Base-by-base conservation (phyloP, 805 yeast genomes). In the Middelhovenomyces tepae region DNA sequence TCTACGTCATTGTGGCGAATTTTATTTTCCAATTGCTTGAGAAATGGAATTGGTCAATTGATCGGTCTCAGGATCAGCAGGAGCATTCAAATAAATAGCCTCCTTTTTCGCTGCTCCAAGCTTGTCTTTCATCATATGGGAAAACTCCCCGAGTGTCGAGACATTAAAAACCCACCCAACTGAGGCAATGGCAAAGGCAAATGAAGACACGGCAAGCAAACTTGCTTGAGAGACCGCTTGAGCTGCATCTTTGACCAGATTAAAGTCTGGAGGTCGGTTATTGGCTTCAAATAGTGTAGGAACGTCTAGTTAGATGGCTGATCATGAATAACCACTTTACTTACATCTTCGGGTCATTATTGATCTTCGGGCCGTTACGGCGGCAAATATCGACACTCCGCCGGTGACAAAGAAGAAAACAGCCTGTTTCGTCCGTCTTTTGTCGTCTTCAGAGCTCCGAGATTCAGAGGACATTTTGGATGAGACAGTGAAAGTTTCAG, bases 201-300 rank as follows among this genome's bases (percentile, higher is more conserved):
- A 69, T 0, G 84, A 72, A 1, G 85, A 69, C 0, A 76, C 67
- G 2, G 95, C 82, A 11, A 87, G 59, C 29, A 80, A 57, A 0
- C 94, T 73, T 2, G 95, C 93, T 25, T 82, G 78, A 0, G 78
- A 73, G 2, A 87, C 84, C 0, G 95, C 95, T 25, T 76, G 74
- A 21, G 84, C 72, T 2, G 95, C 95, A 53, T 86, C 95, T 35
- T 74, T 71, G 40, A 82, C 75, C 51, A 82, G 76, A 19, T 81
- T 78, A 49, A 78, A 80, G n/a, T 75, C 65, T 4, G 95, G 95
- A 2, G 93, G 93, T 37, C 73, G 69, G 48, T 85, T 89, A 56
- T 86, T 86, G 8, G 87, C 84, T 47, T 83, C 86, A 57, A 82
- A 87, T 47, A 76, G 65, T 27, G 68, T 69, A 5, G 95, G 95